Conservation (phyloP, 116 monocot species). For the Iris pallida region DNA sequence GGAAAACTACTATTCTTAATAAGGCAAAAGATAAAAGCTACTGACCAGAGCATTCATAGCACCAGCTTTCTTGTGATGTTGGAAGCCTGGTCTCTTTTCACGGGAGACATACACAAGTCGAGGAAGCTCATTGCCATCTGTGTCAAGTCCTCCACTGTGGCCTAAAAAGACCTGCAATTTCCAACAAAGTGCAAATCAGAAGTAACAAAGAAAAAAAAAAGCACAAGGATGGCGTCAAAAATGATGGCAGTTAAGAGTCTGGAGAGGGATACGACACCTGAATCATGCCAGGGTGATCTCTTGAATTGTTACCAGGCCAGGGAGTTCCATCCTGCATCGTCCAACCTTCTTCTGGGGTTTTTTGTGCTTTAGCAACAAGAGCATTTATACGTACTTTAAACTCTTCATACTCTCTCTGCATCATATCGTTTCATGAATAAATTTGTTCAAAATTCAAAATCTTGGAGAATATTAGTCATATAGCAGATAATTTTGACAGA, state of each 20-base stretch:
- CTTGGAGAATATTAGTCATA: not conserved
- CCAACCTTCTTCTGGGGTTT: constrained; percentile 62
- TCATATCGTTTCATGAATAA: not conserved
- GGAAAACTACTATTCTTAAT: not conserved
- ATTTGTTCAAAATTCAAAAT: not conserved
- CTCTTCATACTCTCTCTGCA: constrained; percentile 57
- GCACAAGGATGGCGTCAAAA: not conserved
- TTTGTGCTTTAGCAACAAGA: constrained; percentile 60
- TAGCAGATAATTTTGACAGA: not conserved
- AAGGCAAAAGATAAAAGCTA: constrained; percentile 2
- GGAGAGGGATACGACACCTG: constrained; percentile 22
- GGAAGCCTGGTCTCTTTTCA: constrained; percentile 63
- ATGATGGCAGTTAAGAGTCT: not conserved
- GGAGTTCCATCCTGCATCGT: constrained; percentile 57
- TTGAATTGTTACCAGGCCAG: constrained; percentile 62
- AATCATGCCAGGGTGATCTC: constrained; percentile 69
- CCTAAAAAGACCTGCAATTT: constrained; percentile 46
- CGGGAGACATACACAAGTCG: constrained; percentile 63
- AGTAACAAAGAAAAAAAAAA: not conserved
- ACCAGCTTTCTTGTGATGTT: constrained; percentile 68
- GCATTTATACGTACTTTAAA: constrained; percentile 59
- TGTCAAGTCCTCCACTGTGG: constrained; percentile 61
- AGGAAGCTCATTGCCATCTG: constrained; percentile 57
- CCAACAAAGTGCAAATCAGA: constrained; percentile 4
- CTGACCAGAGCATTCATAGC: constrained; percentile 63